phyloP scores from a whole-genome alignment of 2,329 filamentous ascomycete genomes.

The Nectriaceae sp. region DNA sequence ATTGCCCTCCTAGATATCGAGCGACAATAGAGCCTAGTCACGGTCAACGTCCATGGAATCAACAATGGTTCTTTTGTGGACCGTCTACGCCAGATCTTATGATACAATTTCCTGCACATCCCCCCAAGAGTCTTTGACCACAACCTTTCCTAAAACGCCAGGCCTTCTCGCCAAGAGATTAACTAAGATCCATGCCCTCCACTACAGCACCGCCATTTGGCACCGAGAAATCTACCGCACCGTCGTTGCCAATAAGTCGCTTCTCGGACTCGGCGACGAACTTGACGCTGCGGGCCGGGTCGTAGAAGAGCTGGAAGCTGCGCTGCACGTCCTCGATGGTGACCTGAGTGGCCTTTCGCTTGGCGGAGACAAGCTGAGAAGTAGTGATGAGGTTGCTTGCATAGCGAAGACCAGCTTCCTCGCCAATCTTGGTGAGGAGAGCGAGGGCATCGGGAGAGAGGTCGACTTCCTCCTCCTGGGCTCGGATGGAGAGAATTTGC shows the following conservation, averaged over 20 bases:
- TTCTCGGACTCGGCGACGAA: conserved; percentile 91
- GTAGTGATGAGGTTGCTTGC: conserved; percentile 98
- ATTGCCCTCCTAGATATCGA: neutral
- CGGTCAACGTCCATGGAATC: neutral
- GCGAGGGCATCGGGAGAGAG: conserved; percentile 86
- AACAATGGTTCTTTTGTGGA: conserved; percentile 11
- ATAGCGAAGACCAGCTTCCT: conserved; percentile 89
- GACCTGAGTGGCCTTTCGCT: conserved; percentile 83
- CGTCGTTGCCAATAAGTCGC: conserved; percentile 86
- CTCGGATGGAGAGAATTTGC: conserved; percentile 89
- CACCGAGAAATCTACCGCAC: conserved; percentile 70
- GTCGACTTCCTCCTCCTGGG: conserved; percentile 95
- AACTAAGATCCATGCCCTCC: conserved; percentile 50
- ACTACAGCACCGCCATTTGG: conserved; percentile 39
- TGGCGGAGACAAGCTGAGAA: conserved; percentile 82
- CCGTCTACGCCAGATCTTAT: conserved; percentile 32
- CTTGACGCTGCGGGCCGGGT: conserved; percentile 82
- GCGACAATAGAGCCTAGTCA: neutral
- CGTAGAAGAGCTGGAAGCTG: conserved; percentile 93
- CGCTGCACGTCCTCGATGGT: conserved; percentile 86
- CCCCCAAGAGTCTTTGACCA: conserved; percentile 8
- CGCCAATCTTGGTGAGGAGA: conserved; percentile 91
- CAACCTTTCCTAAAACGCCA: conserved; percentile 32
- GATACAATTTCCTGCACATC: conserved; percentile 30
- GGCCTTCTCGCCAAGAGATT: conserved; percentile 29